These are phyloP conservation scores for Aspergillus clavatus DNA, from an alignment of 2,329 filamentous ascomycete species.

Conservation along the genomic window DNA sequence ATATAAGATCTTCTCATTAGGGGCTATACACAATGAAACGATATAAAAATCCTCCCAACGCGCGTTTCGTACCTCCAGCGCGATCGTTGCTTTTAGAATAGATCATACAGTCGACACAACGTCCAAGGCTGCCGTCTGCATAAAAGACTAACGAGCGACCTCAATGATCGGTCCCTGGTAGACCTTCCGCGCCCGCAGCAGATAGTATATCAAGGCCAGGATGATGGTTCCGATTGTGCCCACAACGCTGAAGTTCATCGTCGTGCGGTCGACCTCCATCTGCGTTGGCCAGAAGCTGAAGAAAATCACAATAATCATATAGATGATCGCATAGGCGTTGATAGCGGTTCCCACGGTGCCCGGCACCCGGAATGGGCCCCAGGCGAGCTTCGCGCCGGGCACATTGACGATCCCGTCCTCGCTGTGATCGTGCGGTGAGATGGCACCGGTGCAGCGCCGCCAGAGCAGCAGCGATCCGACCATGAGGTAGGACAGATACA, in stretches of 20 bases:
- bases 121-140: no score
- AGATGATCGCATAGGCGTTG: conserved; percentile 43
- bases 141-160: neutral
- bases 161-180: conserved; percentile 32
- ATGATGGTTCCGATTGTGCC: conserved; percentile 40
- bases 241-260: conserved; percentile 47
- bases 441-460: conserved; percentile 21
- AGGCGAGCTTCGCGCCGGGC: conserved; percentile 24
- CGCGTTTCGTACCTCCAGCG: no score
- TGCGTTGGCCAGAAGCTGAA: conserved; percentile 47
- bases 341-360: conserved; percentile 38
- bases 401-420: conserved; percentile 21
- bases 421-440: conserved; percentile 13
- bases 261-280: conserved; percentile 32
- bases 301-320: conserved; percentile 45
- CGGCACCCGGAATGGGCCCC: conserved; percentile 27
- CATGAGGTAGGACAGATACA: conserved; percentile 29
- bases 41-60: no score
- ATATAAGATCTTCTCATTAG: no score
- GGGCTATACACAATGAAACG: no score
- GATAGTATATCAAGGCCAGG: conserved; percentile 40
- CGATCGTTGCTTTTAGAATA: no score
- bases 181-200: conserved; percentile 28
- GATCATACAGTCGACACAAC: no score
- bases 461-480: conserved; percentile 25